phyloP scores from a whole-genome alignment of 345 rosid genomes.

The Rhodomyrtus tomentosa region DNA sequence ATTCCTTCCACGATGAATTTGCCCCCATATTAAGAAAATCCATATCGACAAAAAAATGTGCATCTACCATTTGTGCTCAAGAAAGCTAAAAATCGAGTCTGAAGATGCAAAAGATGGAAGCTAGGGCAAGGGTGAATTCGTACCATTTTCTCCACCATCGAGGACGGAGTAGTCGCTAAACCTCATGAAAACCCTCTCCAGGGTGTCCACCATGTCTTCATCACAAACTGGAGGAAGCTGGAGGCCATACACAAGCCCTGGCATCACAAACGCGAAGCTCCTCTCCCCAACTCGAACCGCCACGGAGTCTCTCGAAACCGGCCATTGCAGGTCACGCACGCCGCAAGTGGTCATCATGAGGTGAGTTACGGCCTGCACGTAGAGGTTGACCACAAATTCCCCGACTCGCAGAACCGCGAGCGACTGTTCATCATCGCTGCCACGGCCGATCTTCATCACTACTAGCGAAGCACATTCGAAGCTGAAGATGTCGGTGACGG shows the following conservation, averaged over 20 bases:
- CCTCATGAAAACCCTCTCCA: conserved; percentile 8
- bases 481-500: not conserved
- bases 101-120: not conserved
- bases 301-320: conserved; percentile 2
- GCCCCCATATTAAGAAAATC: not conserved
- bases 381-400: not conserved
- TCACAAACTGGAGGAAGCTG: not conserved
- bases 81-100: no score
- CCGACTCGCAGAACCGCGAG: not conserved
- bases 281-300: not conserved
- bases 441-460: not conserved
- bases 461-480: not conserved
- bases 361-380: not conserved
- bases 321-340: conserved; percentile 4
- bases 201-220: not conserved
- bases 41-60: not conserved
- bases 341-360: not conserved
- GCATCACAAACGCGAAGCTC: conserved; percentile 4
- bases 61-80: not conserved
- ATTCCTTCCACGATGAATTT: not conserved
- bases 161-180: not conserved
- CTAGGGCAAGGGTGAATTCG: not conserved
- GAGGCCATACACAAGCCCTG: conserved; percentile 6
- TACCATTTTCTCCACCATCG: not conserved
- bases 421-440: not conserved